Percentiles rank a stretch among this genome's conserved stretches.
phyloP scores from a whole-genome alignment of 2,329 filamentous ascomycete species.

The Talaromyces sp. region DNA sequence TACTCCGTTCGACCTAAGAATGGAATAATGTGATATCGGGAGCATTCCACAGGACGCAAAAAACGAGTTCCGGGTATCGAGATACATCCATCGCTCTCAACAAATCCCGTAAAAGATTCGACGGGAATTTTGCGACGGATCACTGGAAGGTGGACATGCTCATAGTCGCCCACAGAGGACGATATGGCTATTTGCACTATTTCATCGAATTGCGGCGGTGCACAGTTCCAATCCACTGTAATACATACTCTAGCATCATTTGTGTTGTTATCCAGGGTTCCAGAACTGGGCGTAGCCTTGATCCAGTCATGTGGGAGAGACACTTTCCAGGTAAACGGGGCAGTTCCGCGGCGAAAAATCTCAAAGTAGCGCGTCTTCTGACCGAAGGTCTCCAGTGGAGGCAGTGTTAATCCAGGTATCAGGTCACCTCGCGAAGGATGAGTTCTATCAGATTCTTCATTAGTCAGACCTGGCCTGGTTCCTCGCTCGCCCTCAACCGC shows the following conservation, averaged over 20 bases:
- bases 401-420: slow-evolving; percentile 45
- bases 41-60: background rate
- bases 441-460: slow-evolving; percentile 4
- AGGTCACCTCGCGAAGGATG: slow-evolving; percentile 2
- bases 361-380: slow-evolving; percentile 58
- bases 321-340: slow-evolving; percentile 53
- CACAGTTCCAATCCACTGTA: slow-evolving; percentile 55
- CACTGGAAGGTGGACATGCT: slow-evolving; percentile 54
- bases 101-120: slow-evolving; percentile 56
- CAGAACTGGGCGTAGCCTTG: slow-evolving; percentile 49
- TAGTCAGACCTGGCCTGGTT: background rate
- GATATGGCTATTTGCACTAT: background rate
- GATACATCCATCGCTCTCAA: slow-evolving; percentile 55
- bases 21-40: no score
- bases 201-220: slow-evolving; percentile 26
- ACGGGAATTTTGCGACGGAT: slow-evolving; percentile 48
- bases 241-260: slow-evolving; percentile 54
- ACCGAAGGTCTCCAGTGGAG: slow-evolving; percentile 58
- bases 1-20: no score
- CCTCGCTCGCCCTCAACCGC: slow-evolving; percentile 54
- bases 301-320: slow-evolving; percentile 51
- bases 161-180: slow-evolving; percentile 21
- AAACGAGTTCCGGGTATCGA: slow-evolving; percentile 31
- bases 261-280: slow-evolving; percentile 42
- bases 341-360: slow-evolving; percentile 58